Conservation (phyloP, 2,329 filamentous ascomycete species). For the Fusarium tjaetaba region DNA sequence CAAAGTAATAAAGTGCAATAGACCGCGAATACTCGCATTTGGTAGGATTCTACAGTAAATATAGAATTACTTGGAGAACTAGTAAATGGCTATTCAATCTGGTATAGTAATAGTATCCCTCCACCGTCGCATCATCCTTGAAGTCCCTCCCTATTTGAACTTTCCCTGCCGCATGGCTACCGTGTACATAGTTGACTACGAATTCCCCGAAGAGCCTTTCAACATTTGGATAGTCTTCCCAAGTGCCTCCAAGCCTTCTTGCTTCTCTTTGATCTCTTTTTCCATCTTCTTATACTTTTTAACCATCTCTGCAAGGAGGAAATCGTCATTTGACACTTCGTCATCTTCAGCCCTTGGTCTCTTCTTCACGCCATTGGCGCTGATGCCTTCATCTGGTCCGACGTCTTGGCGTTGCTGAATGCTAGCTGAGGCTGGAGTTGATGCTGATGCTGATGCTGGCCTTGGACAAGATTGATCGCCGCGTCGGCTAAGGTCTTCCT, state of each 20-base stretch:
- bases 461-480: neutral
- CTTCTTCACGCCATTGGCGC: neutral
- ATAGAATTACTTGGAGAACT: neutral
- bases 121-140: accelerated
- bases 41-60: neutral
- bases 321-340: neutral
- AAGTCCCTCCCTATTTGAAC: accelerated
- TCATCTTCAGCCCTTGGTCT: neutral
- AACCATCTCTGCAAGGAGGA: neutral
- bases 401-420: neutral
- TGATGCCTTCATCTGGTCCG: neutral
- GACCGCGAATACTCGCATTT: neutral
- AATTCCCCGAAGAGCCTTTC: neutral
- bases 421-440: neutral
- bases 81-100: neutral
- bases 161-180: accelerated
- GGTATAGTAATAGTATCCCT: accelerated
- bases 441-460: accelerated
- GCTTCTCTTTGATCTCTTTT: accelerated
- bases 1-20: neutral
- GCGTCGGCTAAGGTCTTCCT: accelerated
- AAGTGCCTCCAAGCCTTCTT: accelerated
- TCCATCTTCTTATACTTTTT: neutral
- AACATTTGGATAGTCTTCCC: accelerated
- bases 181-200: accelerated